phyloP scores from a whole-genome alignment of 1,284 basidiomycete species.

The Malassezia nana region DNA sequence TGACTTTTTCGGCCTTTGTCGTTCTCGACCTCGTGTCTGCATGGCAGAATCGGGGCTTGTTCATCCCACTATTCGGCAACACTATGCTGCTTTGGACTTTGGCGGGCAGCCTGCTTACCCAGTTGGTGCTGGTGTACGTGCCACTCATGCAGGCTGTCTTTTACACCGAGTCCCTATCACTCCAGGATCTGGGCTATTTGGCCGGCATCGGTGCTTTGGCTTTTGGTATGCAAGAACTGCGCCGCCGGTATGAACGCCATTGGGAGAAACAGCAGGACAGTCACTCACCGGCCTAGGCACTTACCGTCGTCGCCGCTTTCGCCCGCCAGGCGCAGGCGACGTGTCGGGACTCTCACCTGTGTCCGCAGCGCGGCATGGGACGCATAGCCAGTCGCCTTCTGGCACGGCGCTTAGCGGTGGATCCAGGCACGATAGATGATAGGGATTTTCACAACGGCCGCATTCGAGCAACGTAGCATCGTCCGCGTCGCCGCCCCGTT shows the following conservation, averaged over 20 bases:
- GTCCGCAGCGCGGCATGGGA: constrained; percentile 19
- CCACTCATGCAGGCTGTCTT: constrained; percentile 82
- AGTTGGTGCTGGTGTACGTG: constrained; percentile 78
- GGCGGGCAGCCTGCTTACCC: constrained; percentile 68
- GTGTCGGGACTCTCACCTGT: background rate
- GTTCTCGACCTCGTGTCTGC: constrained; percentile 92
- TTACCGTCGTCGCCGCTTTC: constrained; percentile 8
- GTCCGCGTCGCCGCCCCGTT: constrained; percentile 54
- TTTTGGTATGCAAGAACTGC: constrained; percentile 66
- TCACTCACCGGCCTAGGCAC: background rate
- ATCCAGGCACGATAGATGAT: constrained; percentile 68
- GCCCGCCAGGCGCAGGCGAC: background rate
- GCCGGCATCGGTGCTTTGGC: constrained; percentile 62
- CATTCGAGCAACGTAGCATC: constrained; percentile 59
- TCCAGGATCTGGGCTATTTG: constrained; percentile 63
- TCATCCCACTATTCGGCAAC: constrained; percentile 53
- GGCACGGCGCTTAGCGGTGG: constrained; percentile 69
- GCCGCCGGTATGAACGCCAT: constrained; percentile 65
- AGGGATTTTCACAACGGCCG: constrained; percentile 72
- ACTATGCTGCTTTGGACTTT: constrained; percentile 80
- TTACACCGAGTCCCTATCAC: constrained; percentile 71
- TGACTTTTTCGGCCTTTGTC: constrained; percentile 88
- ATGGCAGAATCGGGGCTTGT: constrained; percentile 71
- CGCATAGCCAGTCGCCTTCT: constrained; percentile 55
- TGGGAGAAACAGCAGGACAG: background rate